These are phyloP conservation scores for Clarireedia monteithiana DNA, from an alignment of 2,329 filamentous ascomycete species.

Conservation along the genomic window DNA sequence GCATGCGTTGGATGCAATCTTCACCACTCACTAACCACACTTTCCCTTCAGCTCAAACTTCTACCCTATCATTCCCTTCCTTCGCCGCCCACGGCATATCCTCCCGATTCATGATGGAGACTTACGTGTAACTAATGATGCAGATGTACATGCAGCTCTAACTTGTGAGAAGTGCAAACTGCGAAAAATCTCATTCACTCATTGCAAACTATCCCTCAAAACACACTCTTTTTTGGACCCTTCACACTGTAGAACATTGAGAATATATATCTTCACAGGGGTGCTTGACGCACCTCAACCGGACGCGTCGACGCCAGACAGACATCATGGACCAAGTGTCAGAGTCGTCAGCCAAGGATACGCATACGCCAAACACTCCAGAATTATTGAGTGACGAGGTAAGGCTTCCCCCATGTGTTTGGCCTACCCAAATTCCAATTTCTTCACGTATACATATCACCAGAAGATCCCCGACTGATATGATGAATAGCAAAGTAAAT, in stretches of 20 bases:
- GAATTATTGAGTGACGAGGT: conserved; percentile 8
- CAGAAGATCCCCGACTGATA: not conserved
- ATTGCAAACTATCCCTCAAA: not conserved
- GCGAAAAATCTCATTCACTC: not conserved
- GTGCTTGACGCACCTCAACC: conserved; percentile 6
- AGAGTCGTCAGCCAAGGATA: conserved; percentile 4
- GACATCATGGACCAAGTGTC: conserved; percentile 7
- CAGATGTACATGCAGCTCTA: not conserved
- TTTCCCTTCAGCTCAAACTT: not conserved
- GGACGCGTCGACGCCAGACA: not conserved
- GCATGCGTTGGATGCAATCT: conserved; percentile 8
- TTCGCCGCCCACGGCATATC: conserved; percentile 1
- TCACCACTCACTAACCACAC: not conserved
- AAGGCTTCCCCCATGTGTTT: not conserved
- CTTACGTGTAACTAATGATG: conserved; percentile 7
- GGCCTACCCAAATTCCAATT: not conserved
- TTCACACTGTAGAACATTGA: not conserved
- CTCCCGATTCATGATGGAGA: not conserved
- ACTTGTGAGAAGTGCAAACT: too few species aligned
- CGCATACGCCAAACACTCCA: conserved; percentile 7
- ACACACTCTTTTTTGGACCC: not conserved
- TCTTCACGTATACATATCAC: not conserved
- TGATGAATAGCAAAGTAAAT: conserved; percentile 1
- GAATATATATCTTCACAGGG: conserved; percentile 8
- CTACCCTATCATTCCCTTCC: conserved; percentile 6